Evolutionary conservation across 2,329 filamentous ascomycete genomes (phyloP).

Genomic region (Colletotrichum kahawae): DNA sequence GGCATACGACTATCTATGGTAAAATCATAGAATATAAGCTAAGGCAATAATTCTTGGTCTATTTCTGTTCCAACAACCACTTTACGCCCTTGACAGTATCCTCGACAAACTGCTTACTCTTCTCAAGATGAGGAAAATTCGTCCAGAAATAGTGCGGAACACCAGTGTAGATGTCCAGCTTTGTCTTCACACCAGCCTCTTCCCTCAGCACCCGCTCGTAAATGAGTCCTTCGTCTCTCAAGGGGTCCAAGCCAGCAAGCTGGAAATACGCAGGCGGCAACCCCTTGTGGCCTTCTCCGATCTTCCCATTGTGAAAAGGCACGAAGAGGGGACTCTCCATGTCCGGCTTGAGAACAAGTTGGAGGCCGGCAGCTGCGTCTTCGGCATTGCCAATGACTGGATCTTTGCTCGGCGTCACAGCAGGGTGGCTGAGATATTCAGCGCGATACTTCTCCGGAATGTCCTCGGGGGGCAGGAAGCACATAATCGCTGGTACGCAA

Average conservation of each 20-base stretch:
- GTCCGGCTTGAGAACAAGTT: not conserved
- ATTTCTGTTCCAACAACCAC: slow-evolving; percentile 1
- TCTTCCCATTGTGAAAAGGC: not conserved
- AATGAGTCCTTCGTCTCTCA: slow-evolving; percentile 57
- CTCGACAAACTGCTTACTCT: not conserved
- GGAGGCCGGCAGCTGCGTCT: not conserved
- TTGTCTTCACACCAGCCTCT: slow-evolving; percentile 48
- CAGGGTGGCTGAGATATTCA: slow-evolving; percentile 12
- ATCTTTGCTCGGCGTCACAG: not conserved
- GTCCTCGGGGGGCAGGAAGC: not conserved
- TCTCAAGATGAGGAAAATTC: not conserved
- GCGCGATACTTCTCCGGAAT: slow-evolving; percentile 4
- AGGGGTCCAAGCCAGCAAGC: slow-evolving; percentile 52
- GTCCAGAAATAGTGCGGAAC: slow-evolving; percentile 19
- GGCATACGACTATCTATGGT: not conserved
- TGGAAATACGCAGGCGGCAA: slow-evolving; percentile 40
- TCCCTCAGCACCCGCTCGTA: slow-evolving; percentile 54
- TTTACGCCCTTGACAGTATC: not conserved
- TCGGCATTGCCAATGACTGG: not conserved
- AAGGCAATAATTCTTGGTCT: too few species aligned
- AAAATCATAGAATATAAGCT: too few species aligned
- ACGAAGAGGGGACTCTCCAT: slow-evolving; percentile 16
- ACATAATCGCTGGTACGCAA: slow-evolving; percentile 7
- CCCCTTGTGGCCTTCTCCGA: not conserved
- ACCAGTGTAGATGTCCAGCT: slow-evolving; percentile 34